phyloP scores from a whole-genome alignment of 2,329 filamentous ascomycete genomes.

The Alternaria ventricosa region DNA sequence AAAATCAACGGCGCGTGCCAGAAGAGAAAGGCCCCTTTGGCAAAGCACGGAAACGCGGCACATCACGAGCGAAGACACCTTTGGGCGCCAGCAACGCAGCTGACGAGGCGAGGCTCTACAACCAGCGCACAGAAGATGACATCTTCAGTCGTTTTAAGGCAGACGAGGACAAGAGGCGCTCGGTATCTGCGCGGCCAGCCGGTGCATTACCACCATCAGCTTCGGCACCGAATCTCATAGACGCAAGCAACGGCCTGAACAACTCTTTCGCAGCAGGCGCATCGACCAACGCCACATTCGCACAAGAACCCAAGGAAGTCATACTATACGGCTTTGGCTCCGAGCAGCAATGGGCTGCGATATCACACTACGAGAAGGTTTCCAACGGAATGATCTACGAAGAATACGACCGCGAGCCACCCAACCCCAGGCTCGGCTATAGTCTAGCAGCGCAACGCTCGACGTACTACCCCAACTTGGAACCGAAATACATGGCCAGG shows the following conservation, averaged over 20 bases:
- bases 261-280: slow-evolving; percentile 36
- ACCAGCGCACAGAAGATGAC: slow-evolving; percentile 54
- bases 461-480: slow-evolving; percentile 71
- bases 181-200: slow-evolving; percentile 28
- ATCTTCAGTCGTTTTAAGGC: slow-evolving; percentile 51
- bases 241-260: slow-evolving; percentile 32
- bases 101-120: slow-evolving; percentile 57
- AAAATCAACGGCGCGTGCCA: slow-evolving; percentile 59
- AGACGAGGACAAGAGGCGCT: slow-evolving; percentile 38
- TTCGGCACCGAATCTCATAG: slow-evolving; percentile 42
- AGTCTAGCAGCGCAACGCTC: slow-evolving; percentile 73
- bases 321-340: slow-evolving; percentile 82
- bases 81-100: slow-evolving; percentile 63
- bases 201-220: slow-evolving; percentile 37
- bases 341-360: slow-evolving; percentile 77
- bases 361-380: slow-evolving; percentile 86
- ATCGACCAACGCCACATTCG: slow-evolving; percentile 44
- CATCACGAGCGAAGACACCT: slow-evolving; percentile 62
- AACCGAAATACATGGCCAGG: slow-evolving; percentile 74
- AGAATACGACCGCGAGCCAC: slow-evolving; percentile 89
- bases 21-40: slow-evolving; percentile 70
- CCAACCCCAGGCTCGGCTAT: slow-evolving; percentile 73
- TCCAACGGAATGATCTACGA: slow-evolving; percentile 84
- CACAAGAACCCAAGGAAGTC: slow-evolving; percentile 74
- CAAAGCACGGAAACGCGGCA: slow-evolving; percentile 54